Evolutionary conservation across 805 yeast genomes (phyloP), one percentile per base, ranked within the genome.

Genomic region (Zygosaccharomyces siamensis): DNA sequence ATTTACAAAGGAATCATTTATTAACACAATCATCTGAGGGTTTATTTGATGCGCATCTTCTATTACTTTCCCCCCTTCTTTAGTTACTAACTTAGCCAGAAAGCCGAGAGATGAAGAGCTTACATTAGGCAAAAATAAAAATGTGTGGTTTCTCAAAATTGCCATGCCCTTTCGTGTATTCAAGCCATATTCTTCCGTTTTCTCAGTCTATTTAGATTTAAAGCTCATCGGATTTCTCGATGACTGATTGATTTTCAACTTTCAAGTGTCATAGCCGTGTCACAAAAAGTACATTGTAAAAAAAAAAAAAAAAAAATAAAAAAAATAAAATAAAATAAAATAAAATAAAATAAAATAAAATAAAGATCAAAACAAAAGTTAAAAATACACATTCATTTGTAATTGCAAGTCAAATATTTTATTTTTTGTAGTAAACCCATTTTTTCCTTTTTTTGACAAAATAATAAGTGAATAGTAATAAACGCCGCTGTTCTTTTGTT

Each of bases 1-100:
- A 27, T 46, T 53, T 4, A 64, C 51, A 50, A 51, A 66, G 1
- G 67, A 49, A 43, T 63, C 63, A 44, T 59, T 59, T 3, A 66
- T 47, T 18, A 66, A 31, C 3, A 59, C 52, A 2, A 57, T 35
- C 2, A 54, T 52, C 2, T 39, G 11, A 5, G 39, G 20, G 33
- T 54, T 49, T 1, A 52, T 24, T 10, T 47, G 44, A 14, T 42
- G 45, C 7, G 35, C 16, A 8, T 39, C n/a, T 1, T 48, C 28
- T 8, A 57, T 32, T 4, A 59, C 33, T 8, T 14, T 18, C 3
- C 66, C 69, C 11, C 63, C 67, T 46, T 63, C 54, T 1, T 45
- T 21, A 12, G 36, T 31, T 2, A 64, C 52, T 20, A 62, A 27
- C 12, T 53, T 35, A 2, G 50, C 39, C 21, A 61, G n/a, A 30